Evolutionary conservation across 768 basidiomycete genomes (phyloP), one percentile per base, ranked within the genome.

Genomic region (Collybiopsis confluens): DNA sequence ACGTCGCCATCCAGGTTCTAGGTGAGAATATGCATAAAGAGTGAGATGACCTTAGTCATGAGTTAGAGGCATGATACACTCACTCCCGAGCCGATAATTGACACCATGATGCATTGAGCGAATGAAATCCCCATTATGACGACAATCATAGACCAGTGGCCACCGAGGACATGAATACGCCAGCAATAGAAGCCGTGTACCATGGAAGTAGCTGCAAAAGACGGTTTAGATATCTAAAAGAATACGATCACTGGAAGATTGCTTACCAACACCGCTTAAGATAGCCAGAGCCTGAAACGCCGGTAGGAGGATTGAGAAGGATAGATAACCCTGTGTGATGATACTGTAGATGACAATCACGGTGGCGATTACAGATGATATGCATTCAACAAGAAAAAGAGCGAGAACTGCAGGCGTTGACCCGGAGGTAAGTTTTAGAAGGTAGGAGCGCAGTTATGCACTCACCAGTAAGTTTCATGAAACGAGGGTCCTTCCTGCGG

Each of bases 341-440:
- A 65, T 45, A 41, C 55, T 49, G 28, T 38, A 55, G 60, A 62
- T 64, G 24, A 59, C 61, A 13, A 54, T 53, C 30, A 64, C 47
- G 4, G 63, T 61, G 11, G 59, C 57, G 24, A 65, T 53, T 2
- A 58, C 58, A 5, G 62, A 61, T 36, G 62, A 57, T n/a, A 62
- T 16, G 11, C 45, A 49, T 41, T 62, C 60, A 18, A 59, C 43
- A n/a, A 56, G 24, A 35, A 61, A 51, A 9, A 62, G 36, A 13
- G 33, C 36, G 24, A 54, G 54, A 13, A 64, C 63, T 62, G 11
- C 38, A 13, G 5, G 21, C 11, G 50, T 26, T 40, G 28, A 7
- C n/a, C 6, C 3, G 23, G n/a, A 42, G 26, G 13, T 23, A 28
- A 21, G 10, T 26, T n/a, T 16, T 7, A 8, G 16, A 15, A 33